A percentile compares a stretch with the other conserved stretches of the same genome.
Conservation (phyloP, 106 monocot species). For the Acorus calamus region DNA sequence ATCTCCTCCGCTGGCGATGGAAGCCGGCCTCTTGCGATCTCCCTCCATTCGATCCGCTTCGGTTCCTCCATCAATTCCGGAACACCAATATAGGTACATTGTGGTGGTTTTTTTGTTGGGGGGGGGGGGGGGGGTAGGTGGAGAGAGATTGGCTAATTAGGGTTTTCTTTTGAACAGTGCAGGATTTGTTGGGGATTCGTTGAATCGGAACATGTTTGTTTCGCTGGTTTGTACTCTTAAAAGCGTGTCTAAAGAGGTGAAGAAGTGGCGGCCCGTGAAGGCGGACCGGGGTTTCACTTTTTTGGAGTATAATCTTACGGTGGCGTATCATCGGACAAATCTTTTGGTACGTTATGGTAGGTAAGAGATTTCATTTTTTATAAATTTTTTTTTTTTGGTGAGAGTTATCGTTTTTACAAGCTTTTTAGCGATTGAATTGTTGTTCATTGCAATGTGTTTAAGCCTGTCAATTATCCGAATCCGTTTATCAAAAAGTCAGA, state of each 20-base stretch:
- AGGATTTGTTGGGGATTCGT: constrained; percentile 95
- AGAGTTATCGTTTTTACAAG: not conserved
- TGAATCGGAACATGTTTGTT: constrained; percentile 93
- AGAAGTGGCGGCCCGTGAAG: constrained; percentile 74
- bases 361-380: constrained; percentile 37
- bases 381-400: constrained; percentile 1
- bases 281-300: constrained; percentile 91
- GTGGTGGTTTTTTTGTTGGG: no score
- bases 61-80: constrained; percentile 47
- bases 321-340: constrained; percentile 90
- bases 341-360: constrained; percentile 91
- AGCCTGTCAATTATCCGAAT: no score
- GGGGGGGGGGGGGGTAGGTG: no score
- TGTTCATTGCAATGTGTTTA: no score
- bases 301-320: constrained; percentile 62
- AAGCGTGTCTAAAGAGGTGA: constrained; percentile 39
- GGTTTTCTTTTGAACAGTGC: constrained; percentile 3
- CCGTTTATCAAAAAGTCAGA: no score
- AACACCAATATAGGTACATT: constrained; percentile 59
- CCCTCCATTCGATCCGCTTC: constrained; percentile 44
- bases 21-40: constrained; percentile 49
- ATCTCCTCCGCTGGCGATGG: constrained; percentile 71
- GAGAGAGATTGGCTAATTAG: no score
- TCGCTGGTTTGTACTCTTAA: constrained; percentile 79
- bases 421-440: not conserved